Base-by-base conservation (phyloP, 805 yeast species). In the Ogataea naganishii region DNA sequence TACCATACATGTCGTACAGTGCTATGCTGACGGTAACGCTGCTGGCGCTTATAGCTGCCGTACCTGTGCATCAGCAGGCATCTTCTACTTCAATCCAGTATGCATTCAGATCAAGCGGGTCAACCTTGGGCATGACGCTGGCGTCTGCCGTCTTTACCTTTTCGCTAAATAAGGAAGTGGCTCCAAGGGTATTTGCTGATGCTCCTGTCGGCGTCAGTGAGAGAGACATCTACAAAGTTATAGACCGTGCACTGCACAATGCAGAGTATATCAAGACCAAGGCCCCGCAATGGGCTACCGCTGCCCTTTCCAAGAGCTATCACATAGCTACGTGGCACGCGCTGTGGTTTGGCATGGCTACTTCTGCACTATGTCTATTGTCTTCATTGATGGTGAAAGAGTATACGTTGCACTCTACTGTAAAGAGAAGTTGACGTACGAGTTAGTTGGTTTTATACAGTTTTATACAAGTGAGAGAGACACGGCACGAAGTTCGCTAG, bases 21-120 rank as follows among this genome's bases (percentile, higher is more conserved):
- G 63, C 71, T 3, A 61, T 77, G 51, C 62, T 80, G 39, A 79
- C 86, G 0, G 72, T 77, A 9, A 76, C 84, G 0, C 58, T 80
- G 26, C 52, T 79, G 14, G 72, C 85, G 1, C 65, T 78, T 58
- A 77, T 80, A 38, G 80, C 86, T 2, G 75, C 85, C 2, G 86
- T 75, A 7, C 84, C 85, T 2, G 51, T 62, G 22, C 71, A 75
- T 33, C 68, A 64, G 40, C 88, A 79, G 47, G 79, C 82, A 2
- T 63, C 80, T 17, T 72, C 79, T 1, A 76, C 82, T 0, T 72
- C 82, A 4, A 70, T 76, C 36, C 79, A 73, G 39, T 76, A 76
- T 41, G 69, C 80, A 1, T 75, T 75, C 47, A 63, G 82, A 49
- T 67, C 80, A 7, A 68, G 79, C 12, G 82, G 82, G 0, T 72